Conservation (phyloP, 2,329 filamentous ascomycete genomes). For the Epicoccum nigrum region DNA sequence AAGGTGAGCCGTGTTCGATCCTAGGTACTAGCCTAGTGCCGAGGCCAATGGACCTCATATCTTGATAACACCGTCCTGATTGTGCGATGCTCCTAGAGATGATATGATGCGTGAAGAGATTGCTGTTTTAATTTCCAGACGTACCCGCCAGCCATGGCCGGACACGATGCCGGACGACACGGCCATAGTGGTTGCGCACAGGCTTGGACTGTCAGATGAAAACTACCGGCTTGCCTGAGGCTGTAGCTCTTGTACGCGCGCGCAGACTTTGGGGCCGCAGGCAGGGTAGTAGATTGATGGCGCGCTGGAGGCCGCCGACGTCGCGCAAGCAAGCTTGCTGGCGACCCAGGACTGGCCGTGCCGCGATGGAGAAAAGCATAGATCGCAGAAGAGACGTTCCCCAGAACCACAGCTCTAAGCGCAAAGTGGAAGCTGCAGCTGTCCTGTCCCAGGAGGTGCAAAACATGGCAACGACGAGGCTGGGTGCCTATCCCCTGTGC, state of each 20-base stretch:
- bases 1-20: constrained; percentile 24
- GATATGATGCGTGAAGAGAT: constrained; percentile 18
- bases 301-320: constrained; percentile 5
- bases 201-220: constrained; percentile 1
- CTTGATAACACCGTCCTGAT: constrained; percentile 15
- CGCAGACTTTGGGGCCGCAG: neutral
- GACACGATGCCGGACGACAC: constrained; percentile 1
- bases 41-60: constrained; percentile 8
- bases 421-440: constrained; percentile 1
- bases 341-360: constrained; percentile 14
- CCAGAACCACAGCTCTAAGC: constrained; percentile 11
- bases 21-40: constrained; percentile 8
- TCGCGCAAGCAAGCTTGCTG: constrained; percentile 8
- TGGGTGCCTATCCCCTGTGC: neutral
- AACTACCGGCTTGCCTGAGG: constrained; percentile 1
- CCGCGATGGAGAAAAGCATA: constrained; percentile 16
- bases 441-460: neutral
- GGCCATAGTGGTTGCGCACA: neutral
- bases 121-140: constrained; percentile 16
- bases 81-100: constrained; percentile 12
- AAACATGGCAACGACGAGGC: neutral
- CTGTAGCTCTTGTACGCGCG: constrained; percentile 11
- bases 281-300: constrained; percentile 3
- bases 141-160: constrained; percentile 4
- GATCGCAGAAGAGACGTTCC: constrained; percentile 8